phyloP scores from a whole-genome alignment of 2,329 filamentous ascomycete species.

The Aspergillus sp. region DNA sequence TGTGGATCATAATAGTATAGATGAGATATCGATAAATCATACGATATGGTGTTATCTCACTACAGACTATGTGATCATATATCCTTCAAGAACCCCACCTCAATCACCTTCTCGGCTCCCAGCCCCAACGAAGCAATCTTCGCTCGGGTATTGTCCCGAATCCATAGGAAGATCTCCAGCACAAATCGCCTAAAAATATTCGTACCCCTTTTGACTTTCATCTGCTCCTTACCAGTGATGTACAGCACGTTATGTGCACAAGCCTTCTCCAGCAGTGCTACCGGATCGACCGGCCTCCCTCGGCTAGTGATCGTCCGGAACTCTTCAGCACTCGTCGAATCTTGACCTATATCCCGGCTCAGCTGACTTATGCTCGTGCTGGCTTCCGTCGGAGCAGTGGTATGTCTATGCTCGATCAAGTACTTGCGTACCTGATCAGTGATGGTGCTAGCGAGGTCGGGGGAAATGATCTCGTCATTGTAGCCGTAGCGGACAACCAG shows the following conservation, averaged over 20 bases:
- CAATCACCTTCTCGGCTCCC: constrained; percentile 40
- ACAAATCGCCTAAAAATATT: constrained; percentile 31
- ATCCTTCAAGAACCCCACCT: constrained; percentile 46
- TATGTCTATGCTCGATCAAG: constrained; percentile 39
- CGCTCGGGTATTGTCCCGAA: constrained; percentile 42
- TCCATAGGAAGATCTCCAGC: constrained; percentile 40
- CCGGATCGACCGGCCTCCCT: not conserved
- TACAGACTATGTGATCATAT: constrained; percentile 14
- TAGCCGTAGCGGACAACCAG: constrained; percentile 72
- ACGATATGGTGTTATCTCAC: not conserved
- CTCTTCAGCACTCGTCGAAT: not conserved
- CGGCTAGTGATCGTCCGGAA: not conserved
- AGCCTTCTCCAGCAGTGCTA: constrained; percentile 14
- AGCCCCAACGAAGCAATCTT: constrained; percentile 43
- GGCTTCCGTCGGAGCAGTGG: not conserved
- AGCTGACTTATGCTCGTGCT: constrained; percentile 1
- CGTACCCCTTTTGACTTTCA: constrained; percentile 34
- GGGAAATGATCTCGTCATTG: constrained; percentile 69
- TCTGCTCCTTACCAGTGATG: constrained; percentile 48
- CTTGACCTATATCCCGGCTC: not conserved
- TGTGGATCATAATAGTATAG: not conserved
- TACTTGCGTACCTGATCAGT: constrained; percentile 60
- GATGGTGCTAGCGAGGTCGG: constrained; percentile 62
- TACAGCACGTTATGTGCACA: constrained; percentile 46
- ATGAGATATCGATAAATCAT: not conserved